A percentile compares a stretch with the other conserved stretches of the same genome.
phyloP scores from a whole-genome alignment of 805 yeast species.

The Zygoascus flipseniorum region DNA sequence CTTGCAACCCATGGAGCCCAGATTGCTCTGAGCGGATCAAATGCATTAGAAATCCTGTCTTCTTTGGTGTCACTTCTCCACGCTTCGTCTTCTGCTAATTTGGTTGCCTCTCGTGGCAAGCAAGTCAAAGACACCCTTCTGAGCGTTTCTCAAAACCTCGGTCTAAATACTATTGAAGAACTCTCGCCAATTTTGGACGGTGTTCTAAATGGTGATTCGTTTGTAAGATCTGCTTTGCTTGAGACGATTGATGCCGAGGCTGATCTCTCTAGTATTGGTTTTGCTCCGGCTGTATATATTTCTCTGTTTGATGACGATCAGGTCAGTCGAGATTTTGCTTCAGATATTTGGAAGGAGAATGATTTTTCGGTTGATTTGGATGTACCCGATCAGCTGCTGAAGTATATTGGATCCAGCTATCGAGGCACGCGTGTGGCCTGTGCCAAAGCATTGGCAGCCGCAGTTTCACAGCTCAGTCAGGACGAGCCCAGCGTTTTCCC shows the following conservation, averaged over 20 bases:
- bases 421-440: conserved; percentile 64
- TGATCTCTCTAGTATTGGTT: conserved; percentile 36
- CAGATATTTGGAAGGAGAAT: conserved; percentile 81
- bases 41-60: conserved; percentile 30
- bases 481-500: conserved; percentile 17
- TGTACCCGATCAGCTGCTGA: conserved; percentile 40
- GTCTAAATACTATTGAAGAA: conserved; percentile 50
- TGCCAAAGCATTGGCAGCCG: conserved; percentile 61
- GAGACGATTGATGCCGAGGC: conserved; percentile 82
- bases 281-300: conserved; percentile 47
- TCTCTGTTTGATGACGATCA: conserved; percentile 66
- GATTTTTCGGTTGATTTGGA: conserved; percentile 36
- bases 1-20: conserved; percentile 40
- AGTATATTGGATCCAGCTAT: conserved; percentile 45
- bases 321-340: conserved; percentile 54
- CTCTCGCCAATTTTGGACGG: conserved; percentile 48
- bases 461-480: conserved; percentile 31
- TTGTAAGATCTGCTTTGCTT: conserved; percentile 70
- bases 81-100: background rate
- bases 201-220: conserved; percentile 50
- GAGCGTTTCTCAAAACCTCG: conserved; percentile 66
- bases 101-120: conserved; percentile 29
- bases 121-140: conserved; percentile 75
- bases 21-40: conserved; percentile 31
- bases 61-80: conserved; percentile 5